Evolutionary conservation across 257 asterid genomes (phyloP), one percentile per base, ranked within the genome.

Genomic region (Agastache rugosa): DNA sequence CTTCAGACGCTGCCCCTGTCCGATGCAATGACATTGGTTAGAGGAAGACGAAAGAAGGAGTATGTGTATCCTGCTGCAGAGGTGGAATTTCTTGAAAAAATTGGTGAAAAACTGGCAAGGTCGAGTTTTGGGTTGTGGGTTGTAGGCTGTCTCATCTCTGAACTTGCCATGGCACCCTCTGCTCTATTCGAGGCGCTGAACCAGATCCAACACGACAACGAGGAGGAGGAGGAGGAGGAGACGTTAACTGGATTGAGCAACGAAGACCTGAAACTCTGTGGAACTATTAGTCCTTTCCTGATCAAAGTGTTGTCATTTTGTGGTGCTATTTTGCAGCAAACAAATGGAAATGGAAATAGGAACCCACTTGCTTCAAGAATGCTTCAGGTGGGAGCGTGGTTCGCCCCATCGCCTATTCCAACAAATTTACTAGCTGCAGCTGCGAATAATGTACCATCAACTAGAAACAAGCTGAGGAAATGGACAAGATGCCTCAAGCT

Each of bases 371-470:
- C 89, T 35, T 82, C 83, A 17, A 85, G 89, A 81, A 87, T 91
- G 95, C 90, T 93, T 78, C 93, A 84, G 55, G 93, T 80, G 0
- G 97, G 96, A 1, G 92, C 89, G 3, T 93, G 98, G 96, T 79
- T 93, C 2, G 95, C 96, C n/a, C 88, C 92, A 4, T 77, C 95
- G 23, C 97, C 97, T 0, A 50, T 89, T 71, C 83, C 97, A 9
- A 85, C 80, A 20, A 84, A 75, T 72, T 58, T 91, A 66, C 77
- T 93, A n/a, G 83, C 96, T 17, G 79, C 88, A 7, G 93, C 98
- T 8, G 95, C 95, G 17, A 83, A 80, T 29, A 72, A 85, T 25
- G 78, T 91, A 39, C 93, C 91, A 22, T 79, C 83, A 11, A 56
- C 76, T 8, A 73, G 67, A 69, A 89, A 83, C 83, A 84, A 79